Conservation (phyloP, 169 alveolate genomes). For the Sarcocystis neurona region DNA sequence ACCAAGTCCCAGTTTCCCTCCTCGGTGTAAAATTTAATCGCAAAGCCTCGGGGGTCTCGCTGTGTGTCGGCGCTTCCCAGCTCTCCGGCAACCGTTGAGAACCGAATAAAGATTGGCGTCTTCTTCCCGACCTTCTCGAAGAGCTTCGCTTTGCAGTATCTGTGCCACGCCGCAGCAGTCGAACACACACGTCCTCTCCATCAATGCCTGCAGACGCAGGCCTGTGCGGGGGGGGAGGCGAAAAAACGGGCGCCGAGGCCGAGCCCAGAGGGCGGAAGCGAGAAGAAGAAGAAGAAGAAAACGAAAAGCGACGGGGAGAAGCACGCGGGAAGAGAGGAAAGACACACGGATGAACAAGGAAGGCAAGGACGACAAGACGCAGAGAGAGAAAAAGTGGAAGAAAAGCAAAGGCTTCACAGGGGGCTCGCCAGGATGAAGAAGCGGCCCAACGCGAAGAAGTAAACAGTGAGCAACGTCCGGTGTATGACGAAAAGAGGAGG, state of each 20-base stretch:
- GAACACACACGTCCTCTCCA: neutral
- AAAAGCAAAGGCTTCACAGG: no score
- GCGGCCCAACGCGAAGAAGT: no score
- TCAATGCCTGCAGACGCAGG: neutral
- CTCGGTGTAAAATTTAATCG: conserved; percentile 83
- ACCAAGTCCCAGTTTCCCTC: conserved; percentile 86
- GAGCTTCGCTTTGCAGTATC: conserved; percentile 78
- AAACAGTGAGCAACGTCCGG: no score
- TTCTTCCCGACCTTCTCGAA: conserved; percentile 75
- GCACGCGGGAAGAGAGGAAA: neutral
- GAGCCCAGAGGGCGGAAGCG: neutral
- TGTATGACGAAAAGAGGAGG: no score
- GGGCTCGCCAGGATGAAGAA: no score
- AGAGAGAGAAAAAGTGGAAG: neutral
- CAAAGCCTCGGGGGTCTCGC: conserved; percentile 85
- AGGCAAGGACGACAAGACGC: neutral
- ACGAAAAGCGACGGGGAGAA: neutral
- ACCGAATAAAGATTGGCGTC: conserved; percentile 81
- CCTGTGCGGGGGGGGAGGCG: neutral
- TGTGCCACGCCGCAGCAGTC: conserved; percentile 9
- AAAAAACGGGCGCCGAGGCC: neutral
- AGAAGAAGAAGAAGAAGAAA: neutral
- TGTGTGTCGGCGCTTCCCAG: conserved; percentile 82
- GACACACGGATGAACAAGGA: no score
- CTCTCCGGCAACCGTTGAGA: conserved; percentile 83